These are phyloP conservation scores for Septoria linicola DNA, from an alignment of 2,329 filamentous ascomycete genomes.

Conservation along the genomic window DNA sequence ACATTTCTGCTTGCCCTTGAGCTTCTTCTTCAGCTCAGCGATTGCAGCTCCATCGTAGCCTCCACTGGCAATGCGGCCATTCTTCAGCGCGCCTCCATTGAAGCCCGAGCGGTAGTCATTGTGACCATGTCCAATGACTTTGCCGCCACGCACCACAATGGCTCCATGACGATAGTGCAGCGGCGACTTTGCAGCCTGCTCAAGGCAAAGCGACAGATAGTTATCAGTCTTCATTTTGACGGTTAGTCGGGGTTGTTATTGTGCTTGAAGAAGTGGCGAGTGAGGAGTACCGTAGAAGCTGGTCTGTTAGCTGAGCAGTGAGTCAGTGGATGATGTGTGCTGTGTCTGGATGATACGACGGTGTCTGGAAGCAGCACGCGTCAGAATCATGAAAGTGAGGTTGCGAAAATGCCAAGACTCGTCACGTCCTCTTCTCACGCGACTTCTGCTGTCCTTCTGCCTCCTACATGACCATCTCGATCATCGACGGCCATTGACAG, in stretches of 20 bases:
- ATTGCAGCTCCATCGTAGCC: slow-evolving; percentile 40
- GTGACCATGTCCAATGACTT: slow-evolving; percentile 54
- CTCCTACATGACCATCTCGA: too few relatives aligned
- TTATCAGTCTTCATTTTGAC: slow-evolving; percentile 48
- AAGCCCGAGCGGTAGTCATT: slow-evolving; percentile 53
- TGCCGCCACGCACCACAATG: slow-evolving; percentile 54
- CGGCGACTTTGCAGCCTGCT: slow-evolving; percentile 52
- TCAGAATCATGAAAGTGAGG: neutral
- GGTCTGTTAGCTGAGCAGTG: slow-evolving; percentile 4
- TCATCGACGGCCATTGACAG: too few relatives aligned
- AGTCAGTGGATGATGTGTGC: slow-evolving; percentile 3
- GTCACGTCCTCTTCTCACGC: too few relatives aligned
- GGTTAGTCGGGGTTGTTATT: slow-evolving; percentile 22
- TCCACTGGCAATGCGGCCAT: slow-evolving; percentile 42
- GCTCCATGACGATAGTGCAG: slow-evolving; percentile 53
- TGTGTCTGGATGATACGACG: neutral
- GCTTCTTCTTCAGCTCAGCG: slow-evolving; percentile 41
- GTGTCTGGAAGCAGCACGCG: neutral
- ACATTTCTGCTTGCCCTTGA: slow-evolving; percentile 34
- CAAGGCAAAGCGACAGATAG: slow-evolving; percentile 53
- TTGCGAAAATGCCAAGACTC: too few relatives aligned
- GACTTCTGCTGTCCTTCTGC: too few relatives aligned
- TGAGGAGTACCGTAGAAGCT: slow-evolving; percentile 6
- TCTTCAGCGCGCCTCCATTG: slow-evolving; percentile 52
- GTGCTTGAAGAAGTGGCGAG: slow-evolving; percentile 4